Base-by-base conservation (phyloP, 192 early-diverging fungal species). In the Backusella circina region DNA sequence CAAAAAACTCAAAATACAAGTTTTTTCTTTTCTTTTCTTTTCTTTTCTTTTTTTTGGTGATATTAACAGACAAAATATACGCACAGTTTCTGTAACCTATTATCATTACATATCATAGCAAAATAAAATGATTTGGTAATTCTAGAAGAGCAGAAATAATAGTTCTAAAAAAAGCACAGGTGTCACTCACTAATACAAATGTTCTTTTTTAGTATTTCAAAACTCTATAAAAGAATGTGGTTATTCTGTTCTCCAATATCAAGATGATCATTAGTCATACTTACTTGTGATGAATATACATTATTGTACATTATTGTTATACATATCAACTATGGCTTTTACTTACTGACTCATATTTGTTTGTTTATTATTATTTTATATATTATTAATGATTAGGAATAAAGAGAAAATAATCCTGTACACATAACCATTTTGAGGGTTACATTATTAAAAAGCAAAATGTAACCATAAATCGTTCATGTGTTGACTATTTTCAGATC, bases 391-490 rank as follows among this genome's bases (percentile, higher is more conserved):
- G 8, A 21, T 57, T 9, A 28, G 3, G 54, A 61, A 57, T 50
- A 51, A 51, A 10, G 15, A 44, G 41, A 15, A 8, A 38, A 38
- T 47, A 47, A 47, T n/a, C 44, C 44, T n/a, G 44, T 47, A 13
- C 54, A 26, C 21, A 23, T 9, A 57, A 57, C 51, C 51, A 23
- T 54, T 21, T 57, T 61, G 54, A 61, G 8, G 26, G 54, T 61
- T 57, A 23, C 21, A 28, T 28, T 61, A 61, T 61, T 23, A 57
- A 57, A 57, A 57, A 57, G 23, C 51, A 61, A 26, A 28, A 23
- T 61, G 54, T 61, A 61, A 61, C 54, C 23, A 61, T 61, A 61
- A 28, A 61, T 28, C 54, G 54, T 61, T 61, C 54, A 61, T 61
- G 54, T 61, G 54, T 61, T 61, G 9, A 10, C 1, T 13, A 4